A percentile compares a stretch with the other conserved stretches of the same genome.
Evolutionary conservation across 768 basidiomycete species (phyloP).

Genomic region (Leccinum longicurvipes): DNA sequence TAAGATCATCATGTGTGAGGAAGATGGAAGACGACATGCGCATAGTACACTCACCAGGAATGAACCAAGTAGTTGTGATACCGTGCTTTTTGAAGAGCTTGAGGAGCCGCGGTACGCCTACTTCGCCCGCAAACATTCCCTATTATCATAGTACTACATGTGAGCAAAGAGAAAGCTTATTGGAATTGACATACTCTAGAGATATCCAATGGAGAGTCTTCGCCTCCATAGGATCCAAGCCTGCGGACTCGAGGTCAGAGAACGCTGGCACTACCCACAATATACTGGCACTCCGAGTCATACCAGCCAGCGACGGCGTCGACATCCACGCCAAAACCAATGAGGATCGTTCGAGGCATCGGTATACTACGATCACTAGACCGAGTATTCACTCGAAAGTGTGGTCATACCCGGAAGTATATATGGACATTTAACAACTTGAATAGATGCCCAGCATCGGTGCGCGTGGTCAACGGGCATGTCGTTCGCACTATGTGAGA

Average conservation of each 20-base stretch:
- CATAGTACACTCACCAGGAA: slow-evolving; percentile 46
- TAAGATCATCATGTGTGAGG: slow-evolving; percentile 14
- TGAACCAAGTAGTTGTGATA: slow-evolving; percentile 73
- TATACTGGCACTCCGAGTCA: too few species aligned
- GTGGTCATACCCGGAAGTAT: background rate
- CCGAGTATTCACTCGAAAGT: background rate
- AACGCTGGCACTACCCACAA: background rate
- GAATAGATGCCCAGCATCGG: background rate
- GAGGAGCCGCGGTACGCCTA: slow-evolving; percentile 63
- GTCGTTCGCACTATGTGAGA: background rate
- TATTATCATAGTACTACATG: slow-evolving; percentile 4
- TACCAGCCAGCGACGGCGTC: slow-evolving; percentile 78
- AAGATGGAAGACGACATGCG: background rate
- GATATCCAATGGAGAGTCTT: slow-evolving; percentile 67
- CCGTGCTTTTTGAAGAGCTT: slow-evolving; percentile 70
- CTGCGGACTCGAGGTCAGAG: slow-evolving; percentile 28
- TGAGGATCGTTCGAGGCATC: slow-evolving; percentile 56
- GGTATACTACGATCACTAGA: background rate
- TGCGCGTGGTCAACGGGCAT: background rate
- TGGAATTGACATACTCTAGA: slow-evolving; percentile 41
- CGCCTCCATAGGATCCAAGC: slow-evolving; percentile 75
- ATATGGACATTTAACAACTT: background rate
- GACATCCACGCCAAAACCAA: slow-evolving; percentile 69
- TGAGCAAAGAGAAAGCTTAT: background rate
- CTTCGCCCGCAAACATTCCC: slow-evolving; percentile 76